Evolutionary conservation across 192 early-diverging fungal genomes (phyloP).

Genomic region (Entomortierella chlamydospora): DNA sequence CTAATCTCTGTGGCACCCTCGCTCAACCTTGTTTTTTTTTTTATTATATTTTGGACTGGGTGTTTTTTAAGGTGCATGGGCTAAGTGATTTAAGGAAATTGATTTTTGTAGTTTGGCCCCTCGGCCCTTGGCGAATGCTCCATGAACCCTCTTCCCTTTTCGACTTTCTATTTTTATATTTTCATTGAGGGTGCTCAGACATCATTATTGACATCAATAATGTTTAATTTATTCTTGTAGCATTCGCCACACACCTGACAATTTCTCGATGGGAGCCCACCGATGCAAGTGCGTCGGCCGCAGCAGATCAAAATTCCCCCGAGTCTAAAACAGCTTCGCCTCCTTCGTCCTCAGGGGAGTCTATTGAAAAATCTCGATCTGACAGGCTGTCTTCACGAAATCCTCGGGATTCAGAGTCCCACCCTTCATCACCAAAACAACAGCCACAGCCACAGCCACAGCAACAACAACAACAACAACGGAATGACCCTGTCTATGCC

Average conservation of each 20-base stretch:
- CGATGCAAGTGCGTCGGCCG: neutral
- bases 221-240: conserved; percentile 23
- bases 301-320: neutral
- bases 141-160: neutral
- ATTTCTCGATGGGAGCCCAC: conserved; percentile 48
- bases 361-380: neutral
- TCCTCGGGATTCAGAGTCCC: neutral
- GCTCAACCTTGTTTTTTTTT: no score
- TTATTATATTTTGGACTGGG: no score
- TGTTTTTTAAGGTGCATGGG: neutral
- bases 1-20: neutral
- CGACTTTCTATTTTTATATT: neutral
- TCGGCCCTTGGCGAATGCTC: conserved; percentile 7
- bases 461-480: conserved; percentile 7
- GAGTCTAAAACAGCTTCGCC: no score
- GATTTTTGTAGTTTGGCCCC: conserved; percentile 26
- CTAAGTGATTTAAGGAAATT: conserved; percentile 1
- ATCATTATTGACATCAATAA: neutral
- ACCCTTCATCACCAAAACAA: neutral
- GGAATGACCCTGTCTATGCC: conserved; percentile 17
- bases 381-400: neutral
- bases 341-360: neutral
- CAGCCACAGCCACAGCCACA: conserved; percentile 8
- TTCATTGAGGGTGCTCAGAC: neutral
- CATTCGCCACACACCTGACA: conserved; percentile 45